Conservation (phyloP, 2,329 filamentous ascomycete genomes). For the Cercospora citrullina region DNA sequence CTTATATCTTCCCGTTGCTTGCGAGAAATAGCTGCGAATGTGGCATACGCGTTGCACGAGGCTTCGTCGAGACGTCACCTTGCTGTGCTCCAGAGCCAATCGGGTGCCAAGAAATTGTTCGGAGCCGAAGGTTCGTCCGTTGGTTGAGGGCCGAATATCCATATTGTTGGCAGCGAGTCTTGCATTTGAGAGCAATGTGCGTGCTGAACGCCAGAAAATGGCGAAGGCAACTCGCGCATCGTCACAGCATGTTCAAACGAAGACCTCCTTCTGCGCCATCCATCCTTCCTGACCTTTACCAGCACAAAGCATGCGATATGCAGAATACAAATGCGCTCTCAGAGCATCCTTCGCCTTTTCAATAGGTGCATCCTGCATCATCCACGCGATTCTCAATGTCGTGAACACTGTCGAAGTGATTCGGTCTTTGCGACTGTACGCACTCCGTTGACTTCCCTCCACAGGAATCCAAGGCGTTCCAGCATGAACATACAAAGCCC, state of each 20-base stretch:
- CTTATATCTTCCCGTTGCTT: background rate
- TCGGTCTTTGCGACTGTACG: slow-evolving; percentile 3
- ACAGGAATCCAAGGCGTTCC: slow-evolving; percentile 6
- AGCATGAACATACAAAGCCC: slow-evolving; percentile 10
- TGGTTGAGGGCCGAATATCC: background rate
- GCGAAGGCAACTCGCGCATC: background rate
- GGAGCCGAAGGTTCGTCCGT: slow-evolving; percentile 7
- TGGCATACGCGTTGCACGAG: background rate
- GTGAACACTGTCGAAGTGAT: slow-evolving; percentile 8
- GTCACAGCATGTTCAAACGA: background rate
- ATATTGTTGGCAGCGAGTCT: background rate
- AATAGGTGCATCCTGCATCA: slow-evolving; percentile 13
- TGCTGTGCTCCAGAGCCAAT: slow-evolving; percentile 5
- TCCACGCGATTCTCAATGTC: slow-evolving; percentile 11
- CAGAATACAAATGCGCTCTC: slow-evolving; percentile 9
- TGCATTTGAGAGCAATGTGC: background rate
- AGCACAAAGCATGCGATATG: slow-evolving; percentile 13
- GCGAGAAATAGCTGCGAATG: background rate
- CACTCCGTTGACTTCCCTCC: background rate
- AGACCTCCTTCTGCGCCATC: slow-evolving; percentile 11
- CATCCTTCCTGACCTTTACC: slow-evolving; percentile 7
- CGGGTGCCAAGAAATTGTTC: slow-evolving; percentile 11
- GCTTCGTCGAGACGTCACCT: slow-evolving; percentile 4
- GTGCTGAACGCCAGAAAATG: background rate
- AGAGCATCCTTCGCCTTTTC: slow-evolving; percentile 3